Evolutionary conservation across 441 rosid species (phyloP), one percentile per base, ranked within the genome.

Genomic region (Adansonia madagascariensis): DNA sequence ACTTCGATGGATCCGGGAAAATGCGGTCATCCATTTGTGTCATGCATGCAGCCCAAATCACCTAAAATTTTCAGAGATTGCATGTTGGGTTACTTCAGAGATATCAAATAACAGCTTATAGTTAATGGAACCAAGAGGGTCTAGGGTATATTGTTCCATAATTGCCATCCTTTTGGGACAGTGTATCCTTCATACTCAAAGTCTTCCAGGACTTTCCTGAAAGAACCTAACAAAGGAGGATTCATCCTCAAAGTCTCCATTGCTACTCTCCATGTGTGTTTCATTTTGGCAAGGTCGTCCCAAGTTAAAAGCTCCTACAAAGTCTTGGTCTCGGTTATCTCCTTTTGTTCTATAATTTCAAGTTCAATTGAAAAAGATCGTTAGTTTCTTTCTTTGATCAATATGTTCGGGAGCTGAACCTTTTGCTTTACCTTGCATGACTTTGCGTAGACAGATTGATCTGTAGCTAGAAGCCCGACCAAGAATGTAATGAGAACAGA

Each of bases 191-290:
- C 80, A n/a, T 75, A 86, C 24, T 84, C 78, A 3, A 81, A 78
- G 53, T 84, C 90, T 78, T 69, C 2, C 6, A 83, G 56, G 49
- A 85, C 84, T 73, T 71, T 75, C 78, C 91, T 83, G 60, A 85
- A 85, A 55, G 87, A 87, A 62, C 89, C 84, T 20, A 81, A 84
- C 62, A 86, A 0, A 1, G 88, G 84, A 59, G 89, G 86, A 62
- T 59, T 15, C 77, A 84, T 75, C 68, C 84, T 86, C 63, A 83
- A 66, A 52, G 87, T 85, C 72, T 89, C 90, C 86, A 78, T 15
- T 8, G 89, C 91, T 55, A 85, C 88, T 68, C 84, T 83, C 90
- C 93, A 88, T 66, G 90, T 82, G 85, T 83, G 85, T 80, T 83
- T 86, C 91, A 88, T 86, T 83, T 73, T 82, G 52, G 77, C 68